phyloP scores from a whole-genome alignment of 1,284 basidiomycete genomes.

The Leccinum subatratum region DNA sequence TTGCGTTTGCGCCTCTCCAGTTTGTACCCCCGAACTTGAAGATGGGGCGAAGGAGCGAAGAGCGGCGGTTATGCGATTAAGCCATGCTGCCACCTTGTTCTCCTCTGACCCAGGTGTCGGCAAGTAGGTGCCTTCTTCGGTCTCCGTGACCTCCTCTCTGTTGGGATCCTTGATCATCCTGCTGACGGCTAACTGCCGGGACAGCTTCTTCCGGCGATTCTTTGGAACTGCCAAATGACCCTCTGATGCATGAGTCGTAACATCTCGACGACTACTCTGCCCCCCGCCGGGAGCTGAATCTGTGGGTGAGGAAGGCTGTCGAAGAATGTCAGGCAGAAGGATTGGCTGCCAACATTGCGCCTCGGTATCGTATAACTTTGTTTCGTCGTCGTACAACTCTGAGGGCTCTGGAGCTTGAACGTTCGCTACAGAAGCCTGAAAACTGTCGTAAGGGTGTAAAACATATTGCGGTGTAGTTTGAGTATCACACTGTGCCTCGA shows the following conservation, averaged over 20 bases:
- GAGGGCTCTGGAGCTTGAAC: neutral
- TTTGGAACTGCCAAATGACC: too few species aligned
- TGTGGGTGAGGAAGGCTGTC: neutral
- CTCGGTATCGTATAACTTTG: neutral
- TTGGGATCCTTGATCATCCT: too few species aligned
- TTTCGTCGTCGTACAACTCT: neutral
- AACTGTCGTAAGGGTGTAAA: neutral
- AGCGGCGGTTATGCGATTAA: neutral
- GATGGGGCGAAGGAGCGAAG: neutral
- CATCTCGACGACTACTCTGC: neutral
- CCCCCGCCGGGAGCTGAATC: too few species aligned
- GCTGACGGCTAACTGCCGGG: too few species aligned
- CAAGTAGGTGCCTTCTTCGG: neutral
- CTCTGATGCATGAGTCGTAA: too few species aligned
- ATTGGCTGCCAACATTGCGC: neutral
- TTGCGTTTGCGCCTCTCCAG: neutral
- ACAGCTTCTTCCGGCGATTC: too few species aligned
- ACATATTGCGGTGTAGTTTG: neutral
- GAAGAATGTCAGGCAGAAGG: neutral
- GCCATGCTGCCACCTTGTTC: neutral
- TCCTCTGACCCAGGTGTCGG: neutral
- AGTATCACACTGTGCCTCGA: neutral
- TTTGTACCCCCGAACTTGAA: neutral
- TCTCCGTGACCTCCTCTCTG: neutral
- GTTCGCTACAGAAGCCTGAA: neutral